These are phyloP conservation scores for Pseudogymnoascus sp. DNA, from an alignment of 2,329 filamentous ascomycete species.

Conservation along the genomic window DNA sequence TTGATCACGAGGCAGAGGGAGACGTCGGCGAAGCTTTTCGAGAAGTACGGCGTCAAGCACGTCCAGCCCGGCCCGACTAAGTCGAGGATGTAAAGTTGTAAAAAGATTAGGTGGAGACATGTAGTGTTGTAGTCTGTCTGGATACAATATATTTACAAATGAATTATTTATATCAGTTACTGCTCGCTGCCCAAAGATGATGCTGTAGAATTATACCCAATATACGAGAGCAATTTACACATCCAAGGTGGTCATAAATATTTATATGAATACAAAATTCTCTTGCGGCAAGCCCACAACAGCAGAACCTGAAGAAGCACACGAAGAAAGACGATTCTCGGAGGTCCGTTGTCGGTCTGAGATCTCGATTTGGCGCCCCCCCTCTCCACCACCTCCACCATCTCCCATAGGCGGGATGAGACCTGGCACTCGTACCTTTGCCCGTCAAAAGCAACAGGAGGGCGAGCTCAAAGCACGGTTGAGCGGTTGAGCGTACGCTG, in stretches of 20 bases:
- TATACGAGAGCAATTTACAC: too few relatives aligned
- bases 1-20: conserved; percentile 58
- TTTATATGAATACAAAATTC: background rate
- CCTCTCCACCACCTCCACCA: too few relatives aligned
- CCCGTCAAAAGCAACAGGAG: too few relatives aligned
- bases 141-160: background rate
- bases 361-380: too few relatives aligned
- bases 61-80: conserved; percentile 22
- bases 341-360: too few relatives aligned
- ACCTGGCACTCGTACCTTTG: too few relatives aligned
- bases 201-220: too few relatives aligned
- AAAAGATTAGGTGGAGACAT: background rate
- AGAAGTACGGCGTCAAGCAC: conserved; percentile 44
- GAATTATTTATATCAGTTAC: background rate
- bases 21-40: conserved; percentile 59
- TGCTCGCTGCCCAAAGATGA: background rate
- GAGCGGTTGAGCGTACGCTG: too few relatives aligned
- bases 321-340: too few relatives aligned
- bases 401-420: too few relatives aligned
- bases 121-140: conserved; percentile 1
- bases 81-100: conserved; percentile 10
- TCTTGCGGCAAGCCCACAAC: background rate
- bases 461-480: too few relatives aligned
- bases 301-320: too few relatives aligned
- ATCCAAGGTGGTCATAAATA: background rate